phyloP scores from a whole-genome alignment of 2,329 filamentous ascomycete species.

The Hypomyces perniciosus region DNA sequence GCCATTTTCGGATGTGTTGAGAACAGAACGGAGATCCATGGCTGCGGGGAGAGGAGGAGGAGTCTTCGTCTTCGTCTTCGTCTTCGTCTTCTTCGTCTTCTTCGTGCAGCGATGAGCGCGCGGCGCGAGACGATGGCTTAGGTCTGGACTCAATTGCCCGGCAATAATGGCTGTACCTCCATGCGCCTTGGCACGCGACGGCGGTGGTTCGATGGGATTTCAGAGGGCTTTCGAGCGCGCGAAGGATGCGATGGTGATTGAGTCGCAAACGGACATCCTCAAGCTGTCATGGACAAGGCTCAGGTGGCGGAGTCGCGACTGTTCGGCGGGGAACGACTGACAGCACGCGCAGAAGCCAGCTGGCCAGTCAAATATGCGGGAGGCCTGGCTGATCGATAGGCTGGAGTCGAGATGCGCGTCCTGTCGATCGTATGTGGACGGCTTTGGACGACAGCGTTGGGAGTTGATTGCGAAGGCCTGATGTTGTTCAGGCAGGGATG shows the following conservation, averaged over 20 bases:
- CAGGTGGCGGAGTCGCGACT: constrained; percentile 13
- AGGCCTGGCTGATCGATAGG: not conserved
- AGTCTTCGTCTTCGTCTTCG: not conserved
- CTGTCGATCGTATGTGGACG: not conserved
- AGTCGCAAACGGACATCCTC: constrained; percentile 22
- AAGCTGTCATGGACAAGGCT: constrained; percentile 13
- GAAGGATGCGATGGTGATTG: constrained; percentile 13
- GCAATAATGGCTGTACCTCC: constrained; percentile 5
- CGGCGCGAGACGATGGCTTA: constrained; percentile 10
- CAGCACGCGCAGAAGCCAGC: constrained; percentile 10
- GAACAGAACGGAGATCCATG: constrained; percentile 50
- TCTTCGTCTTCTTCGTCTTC: constrained; percentile 1
- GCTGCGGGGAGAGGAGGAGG: constrained; percentile 3
- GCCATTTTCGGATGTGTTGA: constrained; percentile 47
- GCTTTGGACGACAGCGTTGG: not conserved
- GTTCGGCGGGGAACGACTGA: constrained; percentile 4
- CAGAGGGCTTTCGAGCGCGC: constrained; percentile 13
- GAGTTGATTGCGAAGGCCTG: constrained; percentile 1
- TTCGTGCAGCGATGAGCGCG: not conserved
- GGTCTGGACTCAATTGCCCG: constrained; percentile 9
- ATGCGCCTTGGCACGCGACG: constrained; percentile 10
- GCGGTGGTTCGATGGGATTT: constrained; percentile 2
- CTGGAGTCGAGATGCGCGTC: constrained; percentile 12
- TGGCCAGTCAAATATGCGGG: not conserved
- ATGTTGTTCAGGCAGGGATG: constrained; percentile 10